Base-by-base conservation (phyloP, 2,329 filamentous ascomycete species). In the Cadophora gregata region DNA sequence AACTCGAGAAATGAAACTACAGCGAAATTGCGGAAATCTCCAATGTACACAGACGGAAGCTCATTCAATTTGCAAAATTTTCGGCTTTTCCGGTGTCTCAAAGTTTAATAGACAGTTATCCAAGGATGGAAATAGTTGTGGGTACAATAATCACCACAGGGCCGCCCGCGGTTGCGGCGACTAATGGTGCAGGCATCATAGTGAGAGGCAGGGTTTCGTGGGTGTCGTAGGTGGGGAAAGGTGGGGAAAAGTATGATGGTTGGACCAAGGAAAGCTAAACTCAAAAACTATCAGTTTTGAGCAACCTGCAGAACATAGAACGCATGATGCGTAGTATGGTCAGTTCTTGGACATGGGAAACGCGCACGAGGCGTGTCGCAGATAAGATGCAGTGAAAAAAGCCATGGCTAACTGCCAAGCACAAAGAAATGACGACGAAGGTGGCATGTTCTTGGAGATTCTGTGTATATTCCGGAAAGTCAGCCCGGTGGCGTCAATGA, bases 201-300 rank as follows among this genome's bases (percentile, higher is more conserved):
- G 31, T n/a, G 27, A 19, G n/a, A 36, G 31, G 33, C 10, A 21
- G 10, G 31, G 33, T 42, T 31, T 47, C 19, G 19, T 47, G 42
- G 19, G n/a, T 47, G n/a, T n/a, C n/a, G n/a, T n/a, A n/a, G n/a
- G n/a, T n/a, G n/a, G n/a, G n/a, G n/a, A n/a, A n/a, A n/a, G n/a
- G n/a, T n/a, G n/a, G 33, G 33, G 55, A 14, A 31, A 25, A 38
- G 55, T 8, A 38, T 56, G 53, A 56, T 31, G 53, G 31, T 24
- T 56, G 19, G 9, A 10, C 31, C 53, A 56, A 38, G 55, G 21
- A 25, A 58, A 33, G 55, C 12, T 24, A 7, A 58, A 58, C n/a
- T 38, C 27, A 42, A 42, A 58, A 24, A 25, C 12, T 58, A 38
- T 58, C 55, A 36, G 33, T 42, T 58, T 58, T 27, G 55, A 21